A percentile compares a stretch with the other conserved stretches of the same genome.
Evolutionary conservation across 169 alveolate species (phyloP).

Genomic region (Plasmodium adleri): DNA sequence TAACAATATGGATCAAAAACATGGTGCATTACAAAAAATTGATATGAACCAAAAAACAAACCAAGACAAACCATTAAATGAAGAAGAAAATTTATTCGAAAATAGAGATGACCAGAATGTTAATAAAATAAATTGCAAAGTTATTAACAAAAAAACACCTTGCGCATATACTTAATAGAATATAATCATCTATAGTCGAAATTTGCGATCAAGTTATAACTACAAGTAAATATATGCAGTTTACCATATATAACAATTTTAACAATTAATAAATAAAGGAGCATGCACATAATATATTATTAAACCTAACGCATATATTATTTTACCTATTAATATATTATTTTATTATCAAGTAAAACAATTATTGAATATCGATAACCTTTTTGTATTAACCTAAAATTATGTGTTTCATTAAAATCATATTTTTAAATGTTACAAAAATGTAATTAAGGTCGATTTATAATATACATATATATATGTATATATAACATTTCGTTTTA

Average conservation of each 20-base stretch:
- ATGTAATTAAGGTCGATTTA: too few species aligned
- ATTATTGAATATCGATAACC: too few species aligned
- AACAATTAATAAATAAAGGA: background rate
- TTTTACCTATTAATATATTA: too few species aligned
- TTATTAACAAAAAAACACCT: constrained; percentile 34
- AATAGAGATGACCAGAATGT: constrained; percentile 22
- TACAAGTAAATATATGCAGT: background rate
- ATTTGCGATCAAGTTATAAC: background rate
- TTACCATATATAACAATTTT: background rate
- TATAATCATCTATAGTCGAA: constrained; percentile 1
- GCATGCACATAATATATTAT: too few species aligned
- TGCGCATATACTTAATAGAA: constrained; percentile 24
- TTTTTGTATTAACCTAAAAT: too few species aligned
- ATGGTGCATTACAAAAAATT: constrained; percentile 3
- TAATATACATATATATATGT: too few species aligned
- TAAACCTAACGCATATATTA: too few species aligned
- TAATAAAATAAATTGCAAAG: constrained; percentile 58
- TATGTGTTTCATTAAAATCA: too few species aligned
- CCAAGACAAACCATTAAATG: background rate
- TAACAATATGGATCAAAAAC: background rate
- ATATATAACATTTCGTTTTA: too few species aligned
- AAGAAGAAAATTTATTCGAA: constrained; percentile 1
- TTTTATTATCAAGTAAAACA: too few species aligned
- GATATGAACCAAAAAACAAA: background rate
- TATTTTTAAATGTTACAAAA: too few species aligned